These are phyloP conservation scores for Blepharisma stoltei DNA, from an alignment of 73 alveolate genomes.

Conservation along the genomic window DNA sequence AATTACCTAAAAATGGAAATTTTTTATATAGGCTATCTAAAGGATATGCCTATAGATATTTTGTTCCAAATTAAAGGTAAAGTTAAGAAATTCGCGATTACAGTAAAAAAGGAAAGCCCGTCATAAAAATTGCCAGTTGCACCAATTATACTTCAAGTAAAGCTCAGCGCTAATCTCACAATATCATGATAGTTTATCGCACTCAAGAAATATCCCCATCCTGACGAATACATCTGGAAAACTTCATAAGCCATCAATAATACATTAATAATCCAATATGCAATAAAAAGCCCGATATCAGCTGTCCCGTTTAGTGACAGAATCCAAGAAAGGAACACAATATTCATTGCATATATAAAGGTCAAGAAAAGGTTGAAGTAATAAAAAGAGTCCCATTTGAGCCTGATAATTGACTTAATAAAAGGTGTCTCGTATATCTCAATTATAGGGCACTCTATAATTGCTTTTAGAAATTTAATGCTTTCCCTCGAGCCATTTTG, in stretches of 20 bases:
- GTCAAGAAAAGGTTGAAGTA: neutral
- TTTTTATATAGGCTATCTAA: no score
- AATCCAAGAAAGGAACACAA: neutral
- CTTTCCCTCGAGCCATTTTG: no score
- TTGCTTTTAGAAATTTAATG: no score
- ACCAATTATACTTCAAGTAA: neutral
- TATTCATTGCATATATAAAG: neutral
- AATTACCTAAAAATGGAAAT: no score
- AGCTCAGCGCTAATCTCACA: neutral
- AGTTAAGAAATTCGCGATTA: neutral
- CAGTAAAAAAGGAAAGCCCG: neutral
- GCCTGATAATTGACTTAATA: neutral
- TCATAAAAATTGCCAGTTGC: neutral
- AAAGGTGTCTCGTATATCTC: neutral
- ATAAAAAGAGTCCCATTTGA: constrained; percentile 6
- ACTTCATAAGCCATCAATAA: neutral
- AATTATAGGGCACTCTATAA: neutral
- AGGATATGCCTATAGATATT: no score
- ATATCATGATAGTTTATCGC: neutral
- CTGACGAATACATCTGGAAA: neutral
- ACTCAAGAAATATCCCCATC: neutral
- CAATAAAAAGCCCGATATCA: neutral
- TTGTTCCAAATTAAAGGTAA: no score
- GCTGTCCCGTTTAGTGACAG: neutral
- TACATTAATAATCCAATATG: neutral